Base-by-base conservation (phyloP, 345 rosid species). In the Viola odorata region DNA sequence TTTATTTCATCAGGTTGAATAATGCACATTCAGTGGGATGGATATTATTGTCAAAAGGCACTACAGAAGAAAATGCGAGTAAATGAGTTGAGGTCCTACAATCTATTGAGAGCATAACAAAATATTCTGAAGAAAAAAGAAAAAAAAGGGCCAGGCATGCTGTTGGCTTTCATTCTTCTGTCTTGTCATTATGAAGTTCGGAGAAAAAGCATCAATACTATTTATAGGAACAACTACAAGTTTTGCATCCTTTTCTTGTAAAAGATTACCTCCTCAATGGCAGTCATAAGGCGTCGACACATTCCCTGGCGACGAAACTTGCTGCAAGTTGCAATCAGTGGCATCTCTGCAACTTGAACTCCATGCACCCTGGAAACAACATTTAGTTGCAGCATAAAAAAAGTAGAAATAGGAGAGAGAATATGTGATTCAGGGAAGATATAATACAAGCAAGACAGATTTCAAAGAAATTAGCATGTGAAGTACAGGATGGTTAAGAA, bases 311-410 rank as follows among this genome's bases (percentile, higher is more conserved):
- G 91, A 40, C 96, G 90, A 63, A 77, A 84, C 48, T 81, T 84
- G 73, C 92, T 87, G 73, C 96, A 89, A 54, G 98, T 92, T 74
- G 96, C 98, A 76, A 89, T 83, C 41, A 92, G 85, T 69, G 96
- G 98, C 98, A 92, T 89, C 86, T 92, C 98, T 37, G 98, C 98
- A 65, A 92, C 77, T 42, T 78, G 64, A 57, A 68, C 73, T 63
- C 96, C 98, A 78, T 92, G 96, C 60, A 89, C 81, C 81, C 98
- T 92, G 76, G 58, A 60, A 48, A 74, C 32, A 73, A 42, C 44
- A 55, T 45, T 45, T 53, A 57, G 45, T 44, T 45, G 14, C 53
- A 8, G 2, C n/a, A 58, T 41, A 68, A 50, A 41, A 63, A 61
- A 63, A 23, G 37, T 8, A 50, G 58, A 61, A n/a, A 51, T 40